These are phyloP conservation scores for Malus fusca DNA, from an alignment of 306 rosid species.

Conservation along the genomic window DNA sequence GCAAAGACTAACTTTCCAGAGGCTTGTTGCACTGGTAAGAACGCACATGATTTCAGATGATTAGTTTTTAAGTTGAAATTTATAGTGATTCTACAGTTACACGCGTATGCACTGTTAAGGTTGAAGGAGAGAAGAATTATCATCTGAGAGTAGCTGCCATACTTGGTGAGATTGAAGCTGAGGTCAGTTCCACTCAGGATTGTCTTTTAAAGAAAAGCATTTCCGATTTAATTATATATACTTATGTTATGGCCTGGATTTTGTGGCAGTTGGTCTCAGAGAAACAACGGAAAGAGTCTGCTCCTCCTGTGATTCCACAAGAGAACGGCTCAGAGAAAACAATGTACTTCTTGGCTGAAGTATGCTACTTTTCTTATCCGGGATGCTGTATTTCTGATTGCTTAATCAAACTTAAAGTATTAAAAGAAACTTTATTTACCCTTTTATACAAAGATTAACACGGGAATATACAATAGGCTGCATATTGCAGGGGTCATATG, in stretches of 20 bases:
- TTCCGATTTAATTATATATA: slow-evolving; percentile 2
- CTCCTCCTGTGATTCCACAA: slow-evolving; percentile 64
- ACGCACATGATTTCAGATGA: slow-evolving; percentile 7
- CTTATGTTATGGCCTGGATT: slow-evolving; percentile 23
- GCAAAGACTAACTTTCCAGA: slow-evolving; percentile 79
- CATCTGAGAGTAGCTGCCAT: slow-evolving; percentile 87
- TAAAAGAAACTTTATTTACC: not conserved
- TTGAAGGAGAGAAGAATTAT: slow-evolving; percentile 81
- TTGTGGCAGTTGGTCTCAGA: slow-evolving; percentile 79
- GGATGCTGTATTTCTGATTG: not conserved
- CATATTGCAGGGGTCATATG: too few relatives aligned
- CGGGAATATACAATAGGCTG: too few relatives aligned
- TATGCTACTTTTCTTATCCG: slow-evolving; percentile 32
- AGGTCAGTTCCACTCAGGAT: slow-evolving; percentile 51
- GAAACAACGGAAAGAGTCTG: slow-evolving; percentile 95
- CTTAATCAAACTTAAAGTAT: not conserved
- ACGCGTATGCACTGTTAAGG: slow-evolving; percentile 27
- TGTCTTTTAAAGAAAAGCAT: slow-evolving; percentile 9
- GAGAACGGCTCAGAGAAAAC: slow-evolving; percentile 64
- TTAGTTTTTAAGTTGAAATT: slow-evolving; percentile 8
- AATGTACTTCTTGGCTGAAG: slow-evolving; percentile 90
- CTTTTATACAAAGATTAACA: too few relatives aligned
- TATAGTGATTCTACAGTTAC: slow-evolving; percentile 3
- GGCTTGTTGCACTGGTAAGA: slow-evolving; percentile 88
- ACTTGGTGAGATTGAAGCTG: slow-evolving; percentile 87